These are phyloP conservation scores for Cordyceps cateniannulata DNA, from an alignment of 2,329 filamentous ascomycete species.

Conservation along the genomic window DNA sequence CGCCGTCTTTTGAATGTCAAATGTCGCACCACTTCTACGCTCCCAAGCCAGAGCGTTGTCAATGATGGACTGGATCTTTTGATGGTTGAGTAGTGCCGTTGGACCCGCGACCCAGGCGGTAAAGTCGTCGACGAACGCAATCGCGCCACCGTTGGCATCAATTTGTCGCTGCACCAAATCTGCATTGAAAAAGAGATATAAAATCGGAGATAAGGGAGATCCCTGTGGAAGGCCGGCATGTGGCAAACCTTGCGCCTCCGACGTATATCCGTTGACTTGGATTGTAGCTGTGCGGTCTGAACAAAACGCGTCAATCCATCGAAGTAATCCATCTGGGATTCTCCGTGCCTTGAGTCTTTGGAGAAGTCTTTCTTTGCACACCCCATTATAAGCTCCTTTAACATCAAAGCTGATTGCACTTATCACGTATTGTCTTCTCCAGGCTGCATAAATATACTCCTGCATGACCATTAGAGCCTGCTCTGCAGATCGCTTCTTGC, in stretches of 20 bases:
- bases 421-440: slow-evolving; percentile 18
- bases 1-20: slow-evolving; percentile 21
- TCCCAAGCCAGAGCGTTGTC: slow-evolving; percentile 19
- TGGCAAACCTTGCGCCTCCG: slow-evolving; percentile 13
- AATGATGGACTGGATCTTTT: slow-evolving; percentile 19
- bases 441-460: slow-evolving; percentile 11
- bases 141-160: slow-evolving; percentile 10
- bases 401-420: slow-evolving; percentile 32
- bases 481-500: slow-evolving; percentile 13
- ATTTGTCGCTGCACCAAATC: slow-evolving; percentile 28
- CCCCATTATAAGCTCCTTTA: slow-evolving; percentile 34
- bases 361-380: slow-evolving; percentile 26
- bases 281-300: slow-evolving; percentile 20
- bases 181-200: slow-evolving; percentile 32
- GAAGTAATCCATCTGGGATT: slow-evolving; percentile 16
- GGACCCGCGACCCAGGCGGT: slow-evolving; percentile 14
- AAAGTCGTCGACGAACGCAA: slow-evolving; percentile 15
- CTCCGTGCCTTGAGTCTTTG: slow-evolving; percentile 17
- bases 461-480: slow-evolving; percentile 14
- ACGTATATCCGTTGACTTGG: slow-evolving; percentile 17
- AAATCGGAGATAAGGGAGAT: slow-evolving; percentile 28
- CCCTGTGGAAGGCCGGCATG: slow-evolving; percentile 24
- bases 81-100: slow-evolving; percentile 14
- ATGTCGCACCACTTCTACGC: slow-evolving; percentile 20
- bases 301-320: slow-evolving; percentile 21